phyloP scores from a whole-genome alignment of 1,284 basidiomycete species.

The Vanrija sp. region DNA sequence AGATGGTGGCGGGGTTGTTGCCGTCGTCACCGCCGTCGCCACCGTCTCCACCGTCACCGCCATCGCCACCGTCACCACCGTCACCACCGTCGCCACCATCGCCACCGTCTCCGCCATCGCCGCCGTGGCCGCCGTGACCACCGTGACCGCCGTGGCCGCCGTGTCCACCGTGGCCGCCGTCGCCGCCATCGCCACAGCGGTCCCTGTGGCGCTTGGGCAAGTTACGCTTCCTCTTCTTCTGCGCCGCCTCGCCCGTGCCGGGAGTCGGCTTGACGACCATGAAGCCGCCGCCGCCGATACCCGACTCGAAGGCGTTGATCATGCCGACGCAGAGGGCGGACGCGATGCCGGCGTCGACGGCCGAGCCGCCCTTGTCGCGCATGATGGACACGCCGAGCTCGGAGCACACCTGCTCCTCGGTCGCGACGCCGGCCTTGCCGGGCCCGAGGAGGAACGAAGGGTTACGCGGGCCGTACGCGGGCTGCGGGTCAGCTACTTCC shows the following conservation, averaged over 20 bases:
- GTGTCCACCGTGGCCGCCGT: no score
- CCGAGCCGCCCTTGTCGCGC: slow-evolving; percentile 3
- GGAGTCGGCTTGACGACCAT: slow-evolving; percentile 7
- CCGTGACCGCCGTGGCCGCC: background rate
- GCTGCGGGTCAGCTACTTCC: no score
- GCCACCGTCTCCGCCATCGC: no score
- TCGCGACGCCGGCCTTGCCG: no score
- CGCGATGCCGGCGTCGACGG: slow-evolving; percentile 25
- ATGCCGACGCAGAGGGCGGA: slow-evolving; percentile 48
- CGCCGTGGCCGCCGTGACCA: background rate
- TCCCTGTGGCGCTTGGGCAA: no score
- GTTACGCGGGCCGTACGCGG: no score
- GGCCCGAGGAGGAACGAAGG: no score
- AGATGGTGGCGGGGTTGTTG: background rate
- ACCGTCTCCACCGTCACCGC: no score
- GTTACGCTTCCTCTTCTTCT: no score
- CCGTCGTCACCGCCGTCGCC: background rate
- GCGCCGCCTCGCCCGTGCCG: no score
- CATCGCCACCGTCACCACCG: background rate
- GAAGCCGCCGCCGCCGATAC: slow-evolving; percentile 45
- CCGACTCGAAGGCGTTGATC: slow-evolving; percentile 47
- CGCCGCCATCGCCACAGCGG: no score
- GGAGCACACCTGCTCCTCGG: slow-evolving; percentile 1
- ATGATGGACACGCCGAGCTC: slow-evolving; percentile 3
- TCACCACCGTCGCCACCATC: background rate